Evolutionary conservation across 1,284 basidiomycete genomes (phyloP), one percentile per base, ranked within the genome.

Genomic region (Anthracocystis panici-leucophaei): DNA sequence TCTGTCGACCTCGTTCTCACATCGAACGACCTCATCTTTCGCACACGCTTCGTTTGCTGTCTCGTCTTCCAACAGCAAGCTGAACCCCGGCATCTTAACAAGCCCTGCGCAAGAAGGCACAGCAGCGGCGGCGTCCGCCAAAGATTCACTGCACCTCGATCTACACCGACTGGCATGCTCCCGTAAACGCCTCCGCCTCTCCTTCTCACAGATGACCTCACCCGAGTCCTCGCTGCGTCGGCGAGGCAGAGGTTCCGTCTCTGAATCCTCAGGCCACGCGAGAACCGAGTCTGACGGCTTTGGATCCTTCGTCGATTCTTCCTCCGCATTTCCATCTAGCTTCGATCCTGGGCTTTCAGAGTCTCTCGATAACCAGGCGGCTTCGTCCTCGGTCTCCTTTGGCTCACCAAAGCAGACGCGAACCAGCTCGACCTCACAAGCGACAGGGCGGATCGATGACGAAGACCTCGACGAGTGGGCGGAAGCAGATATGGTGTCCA

Each of bases 401-500:
- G 20, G 33, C 14, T 67, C 70, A 5, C 55, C 67, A 27, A 64
- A 52, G 20, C 45, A 35, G 21, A 42, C 55, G 0, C 50, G 61
- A 4, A 35, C 58, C n/a, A 46, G 29, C 50, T 61, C 68, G 14
- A 33, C 62, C 5, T 50, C 62, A 1, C 44, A 40, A 10, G 27
- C 23, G 6, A 44, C 53, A 11, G 25, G 21, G 1, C 29, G 33
- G 2, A n/a, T 9, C 20, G 31, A 61, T 18, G 50, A 57, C 23
- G 67, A 69, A 25, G 65, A 64, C 8, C 42, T 29, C 42, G 75
- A 77, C 27, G 70, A 75, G 12, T 78, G 77, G 77, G 52, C 64
- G 27, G 69, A 77, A 2, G 77, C 69, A 53, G 74, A 78, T 31
- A 54, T 78, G 50, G 74, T 78, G 18, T n/a, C 58, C n/a, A 69